Evolutionary conservation across 805 yeast genomes (phyloP), one percentile per base, ranked within the genome.

Genomic region (Aciculoconidium aculeatum): DNA sequence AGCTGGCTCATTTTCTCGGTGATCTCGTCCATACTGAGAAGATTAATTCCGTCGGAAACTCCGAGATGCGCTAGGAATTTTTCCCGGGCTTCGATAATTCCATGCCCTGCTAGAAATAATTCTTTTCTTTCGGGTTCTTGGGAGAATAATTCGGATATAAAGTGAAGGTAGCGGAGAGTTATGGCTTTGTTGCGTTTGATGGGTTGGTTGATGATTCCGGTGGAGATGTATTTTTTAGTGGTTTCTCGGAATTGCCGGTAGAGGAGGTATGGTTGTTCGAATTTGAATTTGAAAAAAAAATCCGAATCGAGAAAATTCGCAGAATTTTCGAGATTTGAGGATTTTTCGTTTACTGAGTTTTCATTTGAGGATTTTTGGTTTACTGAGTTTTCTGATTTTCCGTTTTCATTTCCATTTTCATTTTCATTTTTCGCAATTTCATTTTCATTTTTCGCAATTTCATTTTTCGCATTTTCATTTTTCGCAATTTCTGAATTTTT

Each of bases 201-300:
- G n/a, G 24, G 24, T 11, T 21, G 11, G 15, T 15, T 23, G 4
- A 15, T 17, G n/a, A 30, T 17, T 7, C 26, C 27, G 7, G 32
- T 27, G 5, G 32, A 13, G 15, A 82, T 65, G 36, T 72, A 71
- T 24, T 60, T 61, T 47, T 73, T 78, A 1, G 96, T 86, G 2
- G 77, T 82, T 46, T 92, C 97, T 41, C 99, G 70, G 73, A 94
- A 76, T 44, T 82, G 84, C 35, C 99, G 69, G 53, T 87, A 92
- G 70, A 92, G 70, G 25, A 87, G 58, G 50, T 92, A 92, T 0
- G 98, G 98, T 56, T 92, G 95, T 42, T 87, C 95, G 53, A 92
- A 92, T 55, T 92, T 92, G 61, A 65, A 92, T 57, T 92, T 92
- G 73, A 87, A 92, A 55, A 90, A 84, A 45, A 71, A 86, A 39